phyloP scores from a whole-genome alignment of 2,329 filamentous ascomycete species.

The Colletotrichum tanaceti region DNA sequence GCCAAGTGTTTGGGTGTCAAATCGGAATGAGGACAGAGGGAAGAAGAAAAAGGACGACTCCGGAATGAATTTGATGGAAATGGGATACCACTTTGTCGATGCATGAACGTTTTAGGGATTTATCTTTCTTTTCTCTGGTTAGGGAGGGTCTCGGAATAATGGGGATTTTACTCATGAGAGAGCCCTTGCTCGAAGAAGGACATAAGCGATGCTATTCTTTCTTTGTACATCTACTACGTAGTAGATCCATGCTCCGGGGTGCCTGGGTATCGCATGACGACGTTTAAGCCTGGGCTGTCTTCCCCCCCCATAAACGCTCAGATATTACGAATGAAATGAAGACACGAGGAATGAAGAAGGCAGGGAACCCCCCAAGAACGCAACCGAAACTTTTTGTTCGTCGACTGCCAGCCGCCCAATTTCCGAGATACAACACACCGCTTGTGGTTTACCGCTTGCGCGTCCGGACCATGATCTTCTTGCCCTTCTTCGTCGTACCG shows the following conservation, averaged over 20 bases:
- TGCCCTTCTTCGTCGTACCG: conserved; percentile 68
- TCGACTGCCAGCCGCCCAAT: conserved; percentile 27
- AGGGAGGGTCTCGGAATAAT: conserved; percentile 25
- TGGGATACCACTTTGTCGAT: conserved; percentile 37
- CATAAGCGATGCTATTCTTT: conserved; percentile 31
- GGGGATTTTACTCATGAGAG: conserved; percentile 24
- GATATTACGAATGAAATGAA: conserved; percentile 35
- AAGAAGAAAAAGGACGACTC: conserved; percentile 8
- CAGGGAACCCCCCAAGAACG: conserved; percentile 1
- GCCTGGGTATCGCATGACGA: conserved; percentile 43
- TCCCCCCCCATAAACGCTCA: conserved; percentile 23
- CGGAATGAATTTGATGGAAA: conserved; percentile 14
- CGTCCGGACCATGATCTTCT: conserved; percentile 71
- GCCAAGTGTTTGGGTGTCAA: conserved; percentile 60
- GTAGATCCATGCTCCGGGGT: conserved; percentile 38
- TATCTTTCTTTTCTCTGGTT: conserved; percentile 14
- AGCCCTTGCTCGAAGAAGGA: conserved; percentile 19
- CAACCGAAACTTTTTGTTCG: conserved; percentile 28
- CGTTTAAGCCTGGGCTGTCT: conserved; percentile 39
- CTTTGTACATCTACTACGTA: conserved; percentile 41
- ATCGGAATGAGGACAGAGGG: conserved; percentile 19
- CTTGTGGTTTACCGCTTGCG: conserved; percentile 64
- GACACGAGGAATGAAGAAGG: conserved; percentile 23
- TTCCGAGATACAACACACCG: neutral
- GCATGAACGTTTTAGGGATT: conserved; percentile 9